Percentiles rank a stretch among this genome's conserved stretches.
phyloP scores from a whole-genome alignment of 2,329 filamentous ascomycete species.

The Rhynchosporium agropyri region DNA sequence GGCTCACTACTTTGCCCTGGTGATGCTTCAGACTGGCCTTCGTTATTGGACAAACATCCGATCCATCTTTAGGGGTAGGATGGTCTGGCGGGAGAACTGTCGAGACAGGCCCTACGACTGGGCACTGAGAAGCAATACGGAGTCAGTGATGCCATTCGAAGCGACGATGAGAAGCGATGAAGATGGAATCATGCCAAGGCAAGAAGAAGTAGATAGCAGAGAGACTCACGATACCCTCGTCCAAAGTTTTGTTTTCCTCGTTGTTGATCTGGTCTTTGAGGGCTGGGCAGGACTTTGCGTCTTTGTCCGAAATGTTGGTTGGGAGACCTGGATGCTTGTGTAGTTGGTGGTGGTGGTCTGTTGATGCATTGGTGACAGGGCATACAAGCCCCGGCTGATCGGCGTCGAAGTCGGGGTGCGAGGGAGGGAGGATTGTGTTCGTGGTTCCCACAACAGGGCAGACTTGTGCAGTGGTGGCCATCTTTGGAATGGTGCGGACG shows the following conservation, averaged over 20 bases:
- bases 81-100: slow-evolving; percentile 21
- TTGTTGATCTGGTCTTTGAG: slow-evolving; percentile 20
- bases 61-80: slow-evolving; percentile 18
- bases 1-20: slow-evolving; percentile 19
- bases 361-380: slow-evolving; percentile 21
- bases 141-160: too few relatives aligned
- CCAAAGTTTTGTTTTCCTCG: slow-evolving; percentile 21
- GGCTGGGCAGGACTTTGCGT: slow-evolving; percentile 18
- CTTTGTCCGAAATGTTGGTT: slow-evolving; percentile 13
- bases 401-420: slow-evolving; percentile 18
- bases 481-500: neutral
- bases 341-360: slow-evolving; percentile 16
- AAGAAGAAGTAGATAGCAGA: too few relatives aligned
- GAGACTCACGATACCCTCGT: slow-evolving; percentile 13
- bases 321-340: slow-evolving; percentile 19
- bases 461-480: slow-evolving; percentile 20
- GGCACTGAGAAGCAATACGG: slow-evolving; percentile 1
- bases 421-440: slow-evolving; percentile 20
- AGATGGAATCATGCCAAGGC: too few relatives aligned
- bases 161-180: too few relatives aligned
- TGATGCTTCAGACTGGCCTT: slow-evolving; percentile 23
- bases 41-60: slow-evolving; percentile 18
- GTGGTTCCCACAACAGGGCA: slow-evolving; percentile 22
- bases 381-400: slow-evolving; percentile 14
- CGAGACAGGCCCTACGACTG: slow-evolving; percentile 18